A percentile compares a stretch with the other conserved stretches of the same genome.
These are phyloP conservation scores for Rhypophila decipiens DNA, from an alignment of 495 filamentous ascomycete species.

Conservation along the genomic window DNA sequence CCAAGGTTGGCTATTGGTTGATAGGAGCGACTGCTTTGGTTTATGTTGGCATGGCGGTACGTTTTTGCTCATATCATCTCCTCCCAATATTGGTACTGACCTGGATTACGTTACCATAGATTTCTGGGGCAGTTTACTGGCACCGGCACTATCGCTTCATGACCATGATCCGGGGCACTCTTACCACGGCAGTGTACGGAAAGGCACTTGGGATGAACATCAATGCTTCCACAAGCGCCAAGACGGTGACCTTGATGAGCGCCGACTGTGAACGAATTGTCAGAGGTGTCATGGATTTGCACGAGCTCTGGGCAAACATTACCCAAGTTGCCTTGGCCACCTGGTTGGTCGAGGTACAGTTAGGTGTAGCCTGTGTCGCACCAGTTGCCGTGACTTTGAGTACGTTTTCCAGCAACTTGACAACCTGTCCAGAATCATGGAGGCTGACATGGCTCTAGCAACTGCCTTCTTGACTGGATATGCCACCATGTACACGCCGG, in stretches of 20 bases:
- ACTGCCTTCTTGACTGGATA: neutral
- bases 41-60: conserved; percentile 49
- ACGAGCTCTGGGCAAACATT: conserved; percentile 38
- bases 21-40: conserved; percentile 50
- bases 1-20: conserved; percentile 16
- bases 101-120: too few species aligned
- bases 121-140: conserved; percentile 47
- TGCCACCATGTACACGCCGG: neutral
- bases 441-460: too few species aligned
- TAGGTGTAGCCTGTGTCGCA: conserved; percentile 39
- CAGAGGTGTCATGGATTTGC: conserved; percentile 5
- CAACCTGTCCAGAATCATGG: too few species aligned
- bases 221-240: conserved; percentile 36
- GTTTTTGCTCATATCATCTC: neutral
- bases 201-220: conserved; percentile 43
- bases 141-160: conserved; percentile 37
- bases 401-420: too few species aligned
- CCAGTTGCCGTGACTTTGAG: conserved; percentile 41
- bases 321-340: conserved; percentile 48
- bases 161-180: conserved; percentile 49
- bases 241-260: conserved; percentile 55
- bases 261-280: conserved; percentile 25
- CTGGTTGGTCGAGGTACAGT: conserved; percentile 47
- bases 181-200: conserved; percentile 51
- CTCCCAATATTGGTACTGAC: too few species aligned